Evolutionary conservation across 192 early-diverging fungal species (phyloP).

Genomic region (Coemansia sp.): DNA sequence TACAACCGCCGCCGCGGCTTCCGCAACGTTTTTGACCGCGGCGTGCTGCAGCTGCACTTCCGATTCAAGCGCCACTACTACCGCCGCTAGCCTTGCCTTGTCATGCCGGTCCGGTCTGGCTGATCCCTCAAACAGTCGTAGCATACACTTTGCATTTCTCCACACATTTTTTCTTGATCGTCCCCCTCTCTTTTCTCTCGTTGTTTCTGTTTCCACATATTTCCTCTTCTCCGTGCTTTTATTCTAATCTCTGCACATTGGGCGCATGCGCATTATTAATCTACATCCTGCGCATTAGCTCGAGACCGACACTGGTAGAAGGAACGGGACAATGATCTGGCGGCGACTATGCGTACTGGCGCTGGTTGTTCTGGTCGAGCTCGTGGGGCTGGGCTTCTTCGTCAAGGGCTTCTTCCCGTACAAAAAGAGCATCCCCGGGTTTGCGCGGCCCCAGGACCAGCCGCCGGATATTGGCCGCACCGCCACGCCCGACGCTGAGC

Average conservation of each 20-base stretch:
- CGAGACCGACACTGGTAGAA: neutral
- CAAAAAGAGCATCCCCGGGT: conserved; percentile 66
- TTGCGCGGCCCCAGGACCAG: conserved; percentile 52
- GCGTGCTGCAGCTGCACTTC: conserved; percentile 80
- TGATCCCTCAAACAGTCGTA: neutral
- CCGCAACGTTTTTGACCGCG: conserved; percentile 75
- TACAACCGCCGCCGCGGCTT: conserved; percentile 87
- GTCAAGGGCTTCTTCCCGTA: conserved; percentile 79
- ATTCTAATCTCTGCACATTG: neutral
- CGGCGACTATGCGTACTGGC: conserved; percentile 20
- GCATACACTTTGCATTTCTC: no score
- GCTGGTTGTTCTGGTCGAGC: conserved; percentile 51
- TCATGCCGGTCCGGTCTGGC: neutral
- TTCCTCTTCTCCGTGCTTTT: neutral
- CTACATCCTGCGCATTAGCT: neutral
- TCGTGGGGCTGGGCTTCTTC: conserved; percentile 65
- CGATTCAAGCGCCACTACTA: conserved; percentile 82
- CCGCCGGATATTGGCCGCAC: conserved; percentile 21
- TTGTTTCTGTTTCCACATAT: neutral
- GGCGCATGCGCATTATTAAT: neutral
- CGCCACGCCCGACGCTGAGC: neutral
- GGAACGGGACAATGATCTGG: conserved; percentile 13
- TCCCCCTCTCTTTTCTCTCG: neutral
- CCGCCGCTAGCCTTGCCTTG: conserved; percentile 56
- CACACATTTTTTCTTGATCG: neutral